Percentiles rank a stretch among this genome's conserved stretches.
These are phyloP conservation scores for Globisporangium takayamanum DNA, from an alignment of 352 stramenopile genomes.

Conservation along the genomic window DNA sequence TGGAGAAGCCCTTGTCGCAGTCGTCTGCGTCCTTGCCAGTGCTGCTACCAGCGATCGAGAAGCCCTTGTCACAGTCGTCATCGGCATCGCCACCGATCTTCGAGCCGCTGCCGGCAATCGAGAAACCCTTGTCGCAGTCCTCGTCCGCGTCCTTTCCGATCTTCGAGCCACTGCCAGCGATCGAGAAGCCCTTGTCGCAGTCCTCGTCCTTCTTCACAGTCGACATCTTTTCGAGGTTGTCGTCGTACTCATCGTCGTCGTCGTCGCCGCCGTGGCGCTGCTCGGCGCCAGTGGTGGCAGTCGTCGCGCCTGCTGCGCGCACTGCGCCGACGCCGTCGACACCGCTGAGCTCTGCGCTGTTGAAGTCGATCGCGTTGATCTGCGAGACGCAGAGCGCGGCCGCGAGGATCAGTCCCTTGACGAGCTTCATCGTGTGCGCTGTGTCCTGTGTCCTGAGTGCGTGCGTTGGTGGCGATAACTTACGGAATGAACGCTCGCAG, in stretches of 20 bases:
- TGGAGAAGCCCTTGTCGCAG: constrained; percentile 13
- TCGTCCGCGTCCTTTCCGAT: constrained; percentile 7
- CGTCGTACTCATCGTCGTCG: constrained; percentile 3
- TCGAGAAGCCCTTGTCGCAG: constrained; percentile 31
- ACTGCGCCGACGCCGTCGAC: constrained; percentile 16
- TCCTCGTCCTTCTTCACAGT: constrained; percentile 12
- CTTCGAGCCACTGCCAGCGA: constrained; percentile 18
- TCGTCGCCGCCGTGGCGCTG: constrained; percentile 1
- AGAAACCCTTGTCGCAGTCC: constrained; percentile 12
- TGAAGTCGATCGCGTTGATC: constrained; percentile 51
- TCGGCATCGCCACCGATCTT: constrained; percentile 13
- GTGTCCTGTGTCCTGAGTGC: neutral
- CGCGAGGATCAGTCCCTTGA: constrained; percentile 43
- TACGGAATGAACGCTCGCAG: constrained; percentile 10
- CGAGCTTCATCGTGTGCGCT: constrained; percentile 24
- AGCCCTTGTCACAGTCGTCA: constrained; percentile 10
- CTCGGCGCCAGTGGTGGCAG: constrained; percentile 6
- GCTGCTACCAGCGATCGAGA: too few relatives aligned
- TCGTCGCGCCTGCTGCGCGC: constrained; percentile 14
- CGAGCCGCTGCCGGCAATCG: constrained; percentile 3
- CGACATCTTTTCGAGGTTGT: constrained; percentile 1
- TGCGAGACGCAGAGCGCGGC: constrained; percentile 45
- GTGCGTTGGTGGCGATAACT: neutral
- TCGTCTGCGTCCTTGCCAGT: constrained; percentile 7
- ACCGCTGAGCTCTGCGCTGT: constrained; percentile 12